Evolutionary conservation across 1,139 yeast species (phyloP).

Genomic region (Eremothecium cymbalariae): DNA sequence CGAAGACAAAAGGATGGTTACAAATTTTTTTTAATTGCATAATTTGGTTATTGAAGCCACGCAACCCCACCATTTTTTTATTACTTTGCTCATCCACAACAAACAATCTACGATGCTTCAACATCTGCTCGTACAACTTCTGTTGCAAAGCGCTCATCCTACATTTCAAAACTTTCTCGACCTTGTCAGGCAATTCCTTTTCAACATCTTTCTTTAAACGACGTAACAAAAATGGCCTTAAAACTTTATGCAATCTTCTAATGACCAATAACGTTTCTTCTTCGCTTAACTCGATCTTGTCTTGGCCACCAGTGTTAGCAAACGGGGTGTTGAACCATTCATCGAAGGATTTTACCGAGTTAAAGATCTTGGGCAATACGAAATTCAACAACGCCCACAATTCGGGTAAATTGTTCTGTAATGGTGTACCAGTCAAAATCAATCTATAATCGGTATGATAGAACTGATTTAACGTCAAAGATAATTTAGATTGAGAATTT

Average conservation of each 20-base stretch:
- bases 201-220: constrained; percentile 96
- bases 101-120: constrained; percentile 58
- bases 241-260: constrained; percentile 90
- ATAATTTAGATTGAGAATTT: constrained; percentile 65
- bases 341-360: constrained; percentile 77
- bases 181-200: constrained; percentile 90
- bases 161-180: constrained; percentile 91
- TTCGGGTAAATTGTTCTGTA: constrained; percentile 78
- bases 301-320: constrained; percentile 75
- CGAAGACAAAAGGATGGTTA: constrained; percentile 95
- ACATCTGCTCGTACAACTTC: constrained; percentile 70
- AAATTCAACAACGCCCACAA: constrained; percentile 76
- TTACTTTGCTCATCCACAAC: constrained; percentile 43
- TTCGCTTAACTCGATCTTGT: constrained; percentile 69
- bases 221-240: constrained; percentile 88
- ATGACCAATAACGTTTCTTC: constrained; percentile 93
- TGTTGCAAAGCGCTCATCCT: constrained; percentile 84
- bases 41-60: constrained; percentile 82
- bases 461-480: constrained; percentile 60
- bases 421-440: constrained; percentile 80
- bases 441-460: constrained; percentile 70
- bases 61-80: constrained; percentile 49
- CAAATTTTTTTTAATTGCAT: constrained; percentile 96
- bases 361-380: constrained; percentile 71
- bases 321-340: constrained; percentile 86